phyloP scores from a whole-genome alignment of 805 yeast species.

The Blastobotrys parvus region DNA sequence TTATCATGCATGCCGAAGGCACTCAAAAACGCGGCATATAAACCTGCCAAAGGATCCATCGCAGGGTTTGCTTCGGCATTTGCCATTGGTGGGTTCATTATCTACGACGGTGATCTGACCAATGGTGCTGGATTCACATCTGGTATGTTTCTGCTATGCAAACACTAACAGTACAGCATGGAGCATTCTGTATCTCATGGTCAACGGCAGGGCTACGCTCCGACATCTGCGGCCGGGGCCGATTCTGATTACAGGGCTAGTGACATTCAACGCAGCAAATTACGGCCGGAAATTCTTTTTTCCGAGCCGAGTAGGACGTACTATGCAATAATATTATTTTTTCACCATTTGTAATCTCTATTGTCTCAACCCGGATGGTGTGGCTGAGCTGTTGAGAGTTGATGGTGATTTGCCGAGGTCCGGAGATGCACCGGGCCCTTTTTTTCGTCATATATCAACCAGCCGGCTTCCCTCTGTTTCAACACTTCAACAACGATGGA shows the following conservation, averaged over 20 bases:
- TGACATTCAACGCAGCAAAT: conserved; percentile 51
- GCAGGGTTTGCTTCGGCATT: conserved; percentile 21
- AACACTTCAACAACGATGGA: too few species aligned
- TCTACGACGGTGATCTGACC: conserved; percentile 63
- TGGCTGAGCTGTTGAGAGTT: too few species aligned
- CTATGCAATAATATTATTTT: too few species aligned
- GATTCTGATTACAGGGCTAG: conserved; percentile 46
- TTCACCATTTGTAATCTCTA: too few species aligned
- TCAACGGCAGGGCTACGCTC: conserved; percentile 42
- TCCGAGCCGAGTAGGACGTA: conserved; percentile 16
- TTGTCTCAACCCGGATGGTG: neutral
- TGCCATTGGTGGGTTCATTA: conserved; percentile 37
- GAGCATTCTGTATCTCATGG: conserved; percentile 65
- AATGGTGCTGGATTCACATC: conserved; percentile 69
- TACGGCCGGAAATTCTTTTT: conserved; percentile 69
- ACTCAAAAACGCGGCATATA: conserved; percentile 3
- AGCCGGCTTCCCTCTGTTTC: too few species aligned
- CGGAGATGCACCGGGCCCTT: too few species aligned
- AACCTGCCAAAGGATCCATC: conserved; percentile 16
- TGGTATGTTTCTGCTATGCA: conserved; percentile 24
- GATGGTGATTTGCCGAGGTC: too few species aligned
- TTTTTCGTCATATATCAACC: too few species aligned
- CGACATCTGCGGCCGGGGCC: conserved; percentile 50
- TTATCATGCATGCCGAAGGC: conserved; percentile 12
- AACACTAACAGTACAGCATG: conserved; percentile 41